Conservation (phyloP, 306 rosid genomes). For the Cucurbita pepo region DNA sequence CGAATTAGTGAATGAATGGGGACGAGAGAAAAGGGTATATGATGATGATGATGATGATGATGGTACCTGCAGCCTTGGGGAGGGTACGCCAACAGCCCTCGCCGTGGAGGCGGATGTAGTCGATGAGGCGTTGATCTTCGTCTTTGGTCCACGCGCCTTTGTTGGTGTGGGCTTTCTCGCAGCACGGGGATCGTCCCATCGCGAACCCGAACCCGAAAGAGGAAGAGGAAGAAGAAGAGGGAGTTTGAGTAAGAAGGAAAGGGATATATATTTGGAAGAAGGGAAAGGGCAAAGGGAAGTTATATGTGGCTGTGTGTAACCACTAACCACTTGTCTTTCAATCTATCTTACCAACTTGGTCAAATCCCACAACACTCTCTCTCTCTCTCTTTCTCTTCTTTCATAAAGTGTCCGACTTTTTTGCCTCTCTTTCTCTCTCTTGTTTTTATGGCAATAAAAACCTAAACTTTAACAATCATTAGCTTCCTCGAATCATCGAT, state of each 20-base stretch:
- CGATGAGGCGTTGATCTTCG: slow-evolving; percentile 59
- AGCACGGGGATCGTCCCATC: slow-evolving; percentile 58
- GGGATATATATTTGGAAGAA: background rate
- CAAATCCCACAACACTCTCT: background rate
- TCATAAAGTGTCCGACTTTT: background rate
- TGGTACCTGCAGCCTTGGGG: slow-evolving; percentile 43
- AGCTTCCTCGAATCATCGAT: too few relatives aligned
- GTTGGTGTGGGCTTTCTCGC: slow-evolving; percentile 62
- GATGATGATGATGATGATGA: too few relatives aligned
- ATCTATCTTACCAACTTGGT: slow-evolving; percentile 12
- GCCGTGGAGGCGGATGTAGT: slow-evolving; percentile 51
- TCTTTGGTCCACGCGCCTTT: slow-evolving; percentile 75
- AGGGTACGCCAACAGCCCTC: slow-evolving; percentile 82
- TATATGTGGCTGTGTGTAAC: background rate
- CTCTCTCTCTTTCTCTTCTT: background rate
- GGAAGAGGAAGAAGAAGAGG: background rate
- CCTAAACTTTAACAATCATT: too few relatives aligned
- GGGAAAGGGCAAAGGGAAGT: background rate
- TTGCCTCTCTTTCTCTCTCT: background rate
- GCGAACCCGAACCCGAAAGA: background rate
- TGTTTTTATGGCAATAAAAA: too few relatives aligned
- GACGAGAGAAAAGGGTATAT: too few relatives aligned
- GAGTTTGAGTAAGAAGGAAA: background rate
- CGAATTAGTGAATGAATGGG: too few relatives aligned
- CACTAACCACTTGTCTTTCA: slow-evolving; percentile 10